phyloP scores from a whole-genome alignment of 768 basidiomycete genomes.

The Gautieria morchelliformis region DNA sequence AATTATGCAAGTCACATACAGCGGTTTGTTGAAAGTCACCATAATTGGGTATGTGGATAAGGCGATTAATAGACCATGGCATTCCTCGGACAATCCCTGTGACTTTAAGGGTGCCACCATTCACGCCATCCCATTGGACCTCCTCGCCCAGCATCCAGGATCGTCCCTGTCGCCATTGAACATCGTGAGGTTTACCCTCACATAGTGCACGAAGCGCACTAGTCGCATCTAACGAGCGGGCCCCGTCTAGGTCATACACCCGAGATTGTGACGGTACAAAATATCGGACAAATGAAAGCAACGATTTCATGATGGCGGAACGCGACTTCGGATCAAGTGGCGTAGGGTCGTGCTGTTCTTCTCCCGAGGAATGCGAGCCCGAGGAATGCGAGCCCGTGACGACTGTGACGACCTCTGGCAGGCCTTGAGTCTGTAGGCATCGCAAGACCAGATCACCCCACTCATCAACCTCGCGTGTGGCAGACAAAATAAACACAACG shows the following conservation, averaged over 20 bases:
- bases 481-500: slow-evolving; percentile 75
- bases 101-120: slow-evolving; percentile 56
- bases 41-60: slow-evolving; percentile 78
- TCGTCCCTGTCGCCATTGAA: slow-evolving; percentile 77
- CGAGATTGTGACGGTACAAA: slow-evolving; percentile 79
- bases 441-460: slow-evolving; percentile 87
- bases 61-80: slow-evolving; percentile 66
- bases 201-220: slow-evolving; percentile 70
- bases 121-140: slow-evolving; percentile 32
- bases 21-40: slow-evolving; percentile 84
- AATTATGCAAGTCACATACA: slow-evolving; percentile 31
- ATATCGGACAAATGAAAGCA: slow-evolving; percentile 90
- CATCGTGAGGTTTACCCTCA: slow-evolving; percentile 73
- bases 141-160: slow-evolving; percentile 69
- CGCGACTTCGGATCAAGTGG: slow-evolving; percentile 41
- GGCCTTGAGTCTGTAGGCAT: slow-evolving; percentile 81
- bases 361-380: no score
- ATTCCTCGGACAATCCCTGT: slow-evolving; percentile 82
- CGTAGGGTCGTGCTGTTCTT: slow-evolving; percentile 16
- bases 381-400: slow-evolving; percentile 43
- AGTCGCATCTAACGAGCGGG: slow-evolving; percentile 47
- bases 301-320: slow-evolving; percentile 67
- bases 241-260: slow-evolving; percentile 59
- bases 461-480: slow-evolving; percentile 67
- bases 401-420: slow-evolving; percentile 74